Conservation (phyloP, 2,329 filamentous ascomycete species). For the Penicillium corylophilum region DNA sequence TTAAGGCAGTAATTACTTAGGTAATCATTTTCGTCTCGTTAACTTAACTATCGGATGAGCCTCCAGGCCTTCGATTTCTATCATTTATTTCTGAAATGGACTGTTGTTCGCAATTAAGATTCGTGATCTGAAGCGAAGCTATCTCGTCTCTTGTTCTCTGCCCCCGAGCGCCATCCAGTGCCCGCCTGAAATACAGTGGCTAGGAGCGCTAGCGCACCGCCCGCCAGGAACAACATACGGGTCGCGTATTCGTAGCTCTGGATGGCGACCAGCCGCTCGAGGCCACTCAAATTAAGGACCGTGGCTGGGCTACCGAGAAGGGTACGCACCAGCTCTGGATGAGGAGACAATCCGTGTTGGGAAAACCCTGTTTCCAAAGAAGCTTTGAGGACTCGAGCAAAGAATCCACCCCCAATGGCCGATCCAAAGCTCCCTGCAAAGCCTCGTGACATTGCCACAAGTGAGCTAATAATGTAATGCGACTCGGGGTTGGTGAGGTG, state of each 20-base stretch:
- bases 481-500: conserved; percentile 66
- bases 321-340: conserved; percentile 51
- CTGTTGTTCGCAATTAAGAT: background rate
- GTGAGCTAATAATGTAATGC: conserved; percentile 72
- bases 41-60: no score
- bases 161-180: conserved; percentile 54
- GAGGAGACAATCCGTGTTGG: conserved; percentile 40
- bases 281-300: conserved; percentile 50
- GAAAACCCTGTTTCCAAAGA: conserved; percentile 60
- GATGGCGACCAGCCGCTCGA: conserved; percentile 53
- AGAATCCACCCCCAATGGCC: conserved; percentile 74
- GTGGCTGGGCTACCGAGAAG: conserved; percentile 60
- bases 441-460: conserved; percentile 76
- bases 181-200: conserved; percentile 57
- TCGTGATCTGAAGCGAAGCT: background rate
- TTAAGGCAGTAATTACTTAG: conserved; percentile 9
- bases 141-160: conserved; percentile 4
- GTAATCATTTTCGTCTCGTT: background rate
- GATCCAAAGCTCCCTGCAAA: conserved; percentile 80
- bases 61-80: background rate
- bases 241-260: conserved; percentile 56
- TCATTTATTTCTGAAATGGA: background rate
- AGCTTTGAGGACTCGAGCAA: conserved; percentile 60
- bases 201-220: conserved; percentile 49
- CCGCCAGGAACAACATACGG: conserved; percentile 53